Conservation (phyloP, 2,329 filamentous ascomycete species). For the Alternaria dauci region DNA sequence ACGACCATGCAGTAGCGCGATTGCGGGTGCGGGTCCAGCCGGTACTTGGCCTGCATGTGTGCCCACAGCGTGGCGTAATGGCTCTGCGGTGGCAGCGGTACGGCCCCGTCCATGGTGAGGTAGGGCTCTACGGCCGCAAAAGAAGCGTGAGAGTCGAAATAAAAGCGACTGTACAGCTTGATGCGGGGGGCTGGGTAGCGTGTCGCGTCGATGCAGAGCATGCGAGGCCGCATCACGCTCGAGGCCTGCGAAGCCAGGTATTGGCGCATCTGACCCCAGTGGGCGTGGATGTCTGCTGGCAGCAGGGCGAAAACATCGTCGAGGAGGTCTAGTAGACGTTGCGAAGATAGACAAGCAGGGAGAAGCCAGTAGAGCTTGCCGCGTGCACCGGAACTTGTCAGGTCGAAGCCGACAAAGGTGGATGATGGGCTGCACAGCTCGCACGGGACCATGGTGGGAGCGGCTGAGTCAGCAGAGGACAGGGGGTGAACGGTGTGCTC, state of each 20-base stretch:
- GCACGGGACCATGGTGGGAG: background rate
- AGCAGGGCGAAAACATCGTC: background rate
- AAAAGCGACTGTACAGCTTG: constrained; percentile 2
- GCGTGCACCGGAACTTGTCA: background rate
- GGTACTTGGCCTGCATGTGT: background rate
- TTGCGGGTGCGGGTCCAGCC: background rate
- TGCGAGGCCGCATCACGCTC: background rate
- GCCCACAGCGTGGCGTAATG: constrained; percentile 1
- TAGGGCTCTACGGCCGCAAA: background rate
- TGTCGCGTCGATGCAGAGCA: background rate
- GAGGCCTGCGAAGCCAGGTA: background rate
- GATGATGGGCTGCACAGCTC: background rate
- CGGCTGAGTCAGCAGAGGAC: no score
- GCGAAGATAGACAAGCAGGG: background rate
- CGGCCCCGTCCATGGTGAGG: background rate
- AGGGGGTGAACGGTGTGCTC: background rate
- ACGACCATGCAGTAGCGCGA: background rate
- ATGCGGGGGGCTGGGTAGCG: background rate
- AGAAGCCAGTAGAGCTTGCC: background rate
- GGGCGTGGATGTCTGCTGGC: background rate
- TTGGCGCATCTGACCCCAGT: background rate
- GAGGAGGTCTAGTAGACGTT: background rate
- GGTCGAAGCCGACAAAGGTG: background rate
- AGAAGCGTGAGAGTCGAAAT: constrained; percentile 1
- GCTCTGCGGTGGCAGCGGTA: background rate